phyloP scores from a whole-genome alignment of 208 protist genomes.

The Acanthamoeba royreba region DNA sequence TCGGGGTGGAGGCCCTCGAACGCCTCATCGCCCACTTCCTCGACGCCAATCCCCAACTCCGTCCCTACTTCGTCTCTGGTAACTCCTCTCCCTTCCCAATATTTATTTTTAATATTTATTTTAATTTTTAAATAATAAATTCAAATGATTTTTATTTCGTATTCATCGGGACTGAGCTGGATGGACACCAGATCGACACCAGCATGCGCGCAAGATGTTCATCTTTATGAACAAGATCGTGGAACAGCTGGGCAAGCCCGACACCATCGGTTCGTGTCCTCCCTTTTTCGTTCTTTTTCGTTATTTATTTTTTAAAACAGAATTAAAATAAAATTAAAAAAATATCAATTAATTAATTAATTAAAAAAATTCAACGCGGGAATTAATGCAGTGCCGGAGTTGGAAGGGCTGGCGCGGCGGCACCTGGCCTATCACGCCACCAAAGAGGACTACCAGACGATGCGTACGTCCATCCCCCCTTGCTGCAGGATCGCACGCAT shows the following conservation, averaged over 20 bases:
- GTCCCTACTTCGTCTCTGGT: not conserved
- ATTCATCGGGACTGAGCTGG: too few species aligned
- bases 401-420: not conserved
- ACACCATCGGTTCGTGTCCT: not conserved
- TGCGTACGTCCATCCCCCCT: not conserved
- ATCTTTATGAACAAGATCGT: conserved; percentile 1
- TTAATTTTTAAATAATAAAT: not conserved
- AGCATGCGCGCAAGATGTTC: conserved; percentile 2
- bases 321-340: too few species aligned
- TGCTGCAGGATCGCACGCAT: not conserved
- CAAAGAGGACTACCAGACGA: not conserved
- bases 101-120: not conserved
- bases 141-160: not conserved
- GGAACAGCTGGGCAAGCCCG: not conserved
- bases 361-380: too few species aligned
- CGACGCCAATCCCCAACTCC: not conserved
- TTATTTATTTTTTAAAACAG: too few species aligned
- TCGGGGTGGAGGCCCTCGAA: not conserved
- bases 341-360: too few species aligned
- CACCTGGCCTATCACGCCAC: not conserved
- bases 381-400: not conserved
- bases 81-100: not conserved
- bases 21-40: not conserved
- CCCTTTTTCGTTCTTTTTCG: not conserved
- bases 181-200: not conserved